These are phyloP conservation scores for Butyriboletus appendiculatus DNA, from an alignment of 1,284 basidiomycete species.

Conservation along the genomic window DNA sequence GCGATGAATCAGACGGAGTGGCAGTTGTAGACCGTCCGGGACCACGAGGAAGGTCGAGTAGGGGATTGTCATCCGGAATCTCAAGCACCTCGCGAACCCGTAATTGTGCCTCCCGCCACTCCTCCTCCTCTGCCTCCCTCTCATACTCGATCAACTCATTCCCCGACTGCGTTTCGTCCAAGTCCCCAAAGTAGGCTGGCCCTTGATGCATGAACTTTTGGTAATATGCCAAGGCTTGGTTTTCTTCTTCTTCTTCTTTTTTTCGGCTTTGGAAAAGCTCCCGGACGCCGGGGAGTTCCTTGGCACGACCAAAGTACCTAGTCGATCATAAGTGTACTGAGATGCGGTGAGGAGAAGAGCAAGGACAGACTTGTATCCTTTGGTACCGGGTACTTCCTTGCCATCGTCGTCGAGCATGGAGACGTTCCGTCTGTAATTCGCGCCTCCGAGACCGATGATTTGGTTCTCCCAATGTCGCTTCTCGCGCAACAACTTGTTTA, in stretches of 20 bases:
- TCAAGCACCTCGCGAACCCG: slow-evolving; percentile 58
- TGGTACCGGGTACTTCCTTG: slow-evolving; percentile 94
- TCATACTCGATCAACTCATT: slow-evolving; percentile 80
- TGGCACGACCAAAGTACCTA: slow-evolving; percentile 97
- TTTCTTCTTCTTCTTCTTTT: slow-evolving; percentile 84
- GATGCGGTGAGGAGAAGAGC: background rate
- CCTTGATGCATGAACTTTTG: slow-evolving; percentile 90
- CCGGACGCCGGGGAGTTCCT: slow-evolving; percentile 93
- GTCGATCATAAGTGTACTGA: background rate
- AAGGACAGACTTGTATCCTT: slow-evolving; percentile 89
- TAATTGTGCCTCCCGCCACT: slow-evolving; percentile 71
- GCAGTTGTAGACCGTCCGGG: slow-evolving; percentile 13
- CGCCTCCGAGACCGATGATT: slow-evolving; percentile 92
- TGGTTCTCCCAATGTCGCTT: slow-evolving; percentile 98
- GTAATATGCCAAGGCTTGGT: slow-evolving; percentile 74
- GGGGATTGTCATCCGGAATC: slow-evolving; percentile 51
- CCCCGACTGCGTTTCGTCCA: slow-evolving; percentile 64
- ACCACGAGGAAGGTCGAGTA: slow-evolving; percentile 50
- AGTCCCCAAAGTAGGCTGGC: slow-evolving; percentile 89
- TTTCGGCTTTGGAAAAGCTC: slow-evolving; percentile 89
- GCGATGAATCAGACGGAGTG: slow-evolving; percentile 25
- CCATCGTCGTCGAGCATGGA: slow-evolving; percentile 94
- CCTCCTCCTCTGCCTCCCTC: slow-evolving; percentile 71
- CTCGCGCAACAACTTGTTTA: slow-evolving; percentile 94
- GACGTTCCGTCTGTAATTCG: slow-evolving; percentile 92